Evolutionary conservation across 306 rosid species (phyloP).

Genomic region (Alnus glutinosa): DNA sequence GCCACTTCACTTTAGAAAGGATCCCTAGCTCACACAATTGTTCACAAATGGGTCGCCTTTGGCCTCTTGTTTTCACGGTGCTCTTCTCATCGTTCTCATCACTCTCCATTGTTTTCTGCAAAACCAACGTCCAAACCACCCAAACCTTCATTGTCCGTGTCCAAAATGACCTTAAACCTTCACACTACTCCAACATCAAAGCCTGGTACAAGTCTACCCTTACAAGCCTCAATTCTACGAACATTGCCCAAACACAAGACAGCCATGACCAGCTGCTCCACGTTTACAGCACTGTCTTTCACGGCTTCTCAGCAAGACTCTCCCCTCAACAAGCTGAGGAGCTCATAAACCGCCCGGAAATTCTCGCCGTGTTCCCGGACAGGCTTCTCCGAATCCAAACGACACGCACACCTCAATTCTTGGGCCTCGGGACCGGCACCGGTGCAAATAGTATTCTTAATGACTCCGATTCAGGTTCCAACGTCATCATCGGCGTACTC

Average conservation of each 20-base stretch:
- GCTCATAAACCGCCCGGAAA: slow-evolving; percentile 3
- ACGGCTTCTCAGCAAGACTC: slow-evolving; percentile 32
- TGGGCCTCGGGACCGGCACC: slow-evolving; percentile 2
- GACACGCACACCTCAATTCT: slow-evolving; percentile 25
- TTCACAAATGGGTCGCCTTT: neutral
- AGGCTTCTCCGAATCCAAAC: slow-evolving; percentile 21
- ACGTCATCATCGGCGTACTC: slow-evolving; percentile 22
- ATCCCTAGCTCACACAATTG: neutral
- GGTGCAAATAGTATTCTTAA: neutral
- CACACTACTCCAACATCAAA: neutral
- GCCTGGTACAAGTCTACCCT: slow-evolving; percentile 30
- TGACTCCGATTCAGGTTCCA: slow-evolving; percentile 9
- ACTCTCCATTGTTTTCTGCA: neutral
- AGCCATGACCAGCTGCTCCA: slow-evolving; percentile 2
- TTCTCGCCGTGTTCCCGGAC: slow-evolving; percentile 24
- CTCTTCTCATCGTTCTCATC: neutral
- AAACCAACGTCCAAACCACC: neutral
- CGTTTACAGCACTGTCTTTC: slow-evolving; percentile 18
- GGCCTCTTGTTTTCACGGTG: neutral
- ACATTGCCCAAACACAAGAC: neutral
- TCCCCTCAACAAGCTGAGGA: slow-evolving; percentile 17
- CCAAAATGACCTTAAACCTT: slow-evolving; percentile 9
- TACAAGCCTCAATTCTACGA: neutral
- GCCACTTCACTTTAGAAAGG: neutral
- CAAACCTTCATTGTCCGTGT: slow-evolving; percentile 18